Evolutionary conservation across 169 alveolate species (phyloP), one percentile per base, ranked within the genome.

Genomic region (Cryptosporidium viatorum): DNA sequence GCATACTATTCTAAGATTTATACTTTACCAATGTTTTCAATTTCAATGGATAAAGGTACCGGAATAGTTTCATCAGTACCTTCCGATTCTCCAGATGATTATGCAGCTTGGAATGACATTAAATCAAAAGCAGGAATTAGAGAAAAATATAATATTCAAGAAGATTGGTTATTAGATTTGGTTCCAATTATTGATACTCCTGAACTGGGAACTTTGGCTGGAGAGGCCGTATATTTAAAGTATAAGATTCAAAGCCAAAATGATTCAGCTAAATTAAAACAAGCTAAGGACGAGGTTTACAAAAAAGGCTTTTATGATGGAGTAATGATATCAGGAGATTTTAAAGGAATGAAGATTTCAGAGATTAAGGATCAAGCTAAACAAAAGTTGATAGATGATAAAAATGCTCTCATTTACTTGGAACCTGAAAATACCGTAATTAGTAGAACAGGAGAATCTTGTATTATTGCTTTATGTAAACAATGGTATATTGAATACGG

Each of bases 11-110:
- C 94, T 69, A 94, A 96, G 58, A 97, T 99, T 67, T 97, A 97
- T 91, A 96, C 98, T 7, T 93, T 98, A 55, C 99, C 99, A 10
- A 97, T 99, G 99, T 93, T 96, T 60, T 96, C 99, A 29, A 98
- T 98, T 43, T 96, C 98, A 70, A 98, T 99, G 99, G 93, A 95
- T 48, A 97, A 97, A 93, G 98, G 93, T 26, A 99, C 99, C 1
- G 99, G 99, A 23, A 95, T 99, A 26, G 99, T 99, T 2, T 97
- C 99, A 35, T 96, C 99, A 31, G 99, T 99, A 0, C 99, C 99
- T n/a, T 96, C 99, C 35, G 99, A 99, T 87, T 95, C 99, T 10
- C 99, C 99, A n/a, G 99, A 98, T 91, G 99, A 99, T 91, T 99
- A 96, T 93, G 98, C 98, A 6, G 96, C 99, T 45, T 89, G 97